phyloP scores from a whole-genome alignment of 1,139 yeast genomes.

The Kluyveromyces sp. region DNA sequence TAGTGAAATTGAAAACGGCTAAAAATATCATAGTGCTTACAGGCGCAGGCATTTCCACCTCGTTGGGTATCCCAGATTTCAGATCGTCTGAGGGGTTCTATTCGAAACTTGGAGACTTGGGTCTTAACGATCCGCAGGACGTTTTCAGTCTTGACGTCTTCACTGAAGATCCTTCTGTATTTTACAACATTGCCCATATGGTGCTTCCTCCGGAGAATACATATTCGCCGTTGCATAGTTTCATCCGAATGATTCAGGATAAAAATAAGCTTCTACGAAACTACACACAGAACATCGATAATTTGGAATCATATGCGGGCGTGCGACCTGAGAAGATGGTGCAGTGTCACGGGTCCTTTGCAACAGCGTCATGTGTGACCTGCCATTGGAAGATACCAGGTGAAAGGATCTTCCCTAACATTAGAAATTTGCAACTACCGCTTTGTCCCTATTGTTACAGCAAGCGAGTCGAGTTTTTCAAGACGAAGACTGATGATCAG shows the following conservation, averaged over 20 bases:
- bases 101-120: slow-evolving; percentile 59
- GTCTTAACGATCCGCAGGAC: slow-evolving; percentile 87
- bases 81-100: slow-evolving; percentile 87
- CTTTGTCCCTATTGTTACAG: slow-evolving; percentile 61
- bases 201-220: slow-evolving; percentile 70
- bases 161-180: slow-evolving; percentile 70
- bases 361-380: slow-evolving; percentile 79
- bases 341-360: slow-evolving; percentile 96
- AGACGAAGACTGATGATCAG: slow-evolving; percentile 17
- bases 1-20: slow-evolving; percentile 47
- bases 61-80: slow-evolving; percentile 91
- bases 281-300: slow-evolving; percentile 93
- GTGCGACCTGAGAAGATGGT: slow-evolving; percentile 61
- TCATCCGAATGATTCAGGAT: slow-evolving; percentile 67
- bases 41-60: slow-evolving; percentile 95
- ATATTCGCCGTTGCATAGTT: slow-evolving; percentile 83
- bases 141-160: slow-evolving; percentile 78
- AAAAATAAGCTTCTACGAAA: slow-evolving; percentile 76
- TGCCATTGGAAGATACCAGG: slow-evolving; percentile 70
- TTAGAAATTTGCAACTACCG: slow-evolving; percentile 57
- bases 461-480: slow-evolving; percentile 36
- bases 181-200: slow-evolving; percentile 83
- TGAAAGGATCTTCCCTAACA: slow-evolving; percentile 52
- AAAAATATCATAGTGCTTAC: slow-evolving; percentile 70
- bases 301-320: slow-evolving; percentile 81